Base-by-base conservation (phyloP, 164 flowering plant species). In the Euptelea pleiosperma region DNA sequence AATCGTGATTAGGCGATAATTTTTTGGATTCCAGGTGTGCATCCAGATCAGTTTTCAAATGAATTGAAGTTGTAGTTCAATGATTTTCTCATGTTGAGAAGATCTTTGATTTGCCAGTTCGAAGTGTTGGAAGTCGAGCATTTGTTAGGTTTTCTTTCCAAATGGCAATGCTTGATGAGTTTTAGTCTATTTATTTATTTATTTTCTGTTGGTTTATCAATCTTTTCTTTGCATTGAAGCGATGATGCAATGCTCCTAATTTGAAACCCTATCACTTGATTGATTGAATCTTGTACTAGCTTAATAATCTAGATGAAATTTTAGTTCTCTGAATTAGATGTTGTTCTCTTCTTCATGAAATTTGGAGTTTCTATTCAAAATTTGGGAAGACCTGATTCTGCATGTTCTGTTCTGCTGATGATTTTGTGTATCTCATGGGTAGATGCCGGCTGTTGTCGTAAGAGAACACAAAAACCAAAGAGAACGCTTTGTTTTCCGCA, bases 361-460 rank as follows among this genome's bases (percentile, higher is more conserved):
- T n/a, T n/a, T n/a, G n/a, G n/a, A n/a, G n/a, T n/a, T n/a, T n/a
- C n/a, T n/a, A n/a, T n/a, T n/a, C n/a, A n/a, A n/a, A n/a, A n/a
- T n/a, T n/a, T n/a, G n/a, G n/a, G n/a, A 6, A 6, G 31, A 53
- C 44, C 45, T 26, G 16, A 9, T 4, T 25, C 24, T 45, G 46
- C 34, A 57, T 31, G 50, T 10, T 10, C 9, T 43, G 10, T 22
- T 51, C 16, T 37, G 39, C 31, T 60, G 22, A 31, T 52, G 18
- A 29, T 58, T 54, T 39, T 29, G 25, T 48, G 16, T 18, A n/a
- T 63, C 36, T 53, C 41, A 19, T 66, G 50, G 50, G 8, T 49
- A 86, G 96, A 74, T 90, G 71, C 62, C 82, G 3, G 78, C n/a
- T n/a, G n/a, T n/a, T n/a, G n/a, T n/a, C n/a, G n/a, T n/a, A n/a